Conservation (phyloP, 495 filamentous ascomycete species). For the Acidomyces sp. region DNA sequence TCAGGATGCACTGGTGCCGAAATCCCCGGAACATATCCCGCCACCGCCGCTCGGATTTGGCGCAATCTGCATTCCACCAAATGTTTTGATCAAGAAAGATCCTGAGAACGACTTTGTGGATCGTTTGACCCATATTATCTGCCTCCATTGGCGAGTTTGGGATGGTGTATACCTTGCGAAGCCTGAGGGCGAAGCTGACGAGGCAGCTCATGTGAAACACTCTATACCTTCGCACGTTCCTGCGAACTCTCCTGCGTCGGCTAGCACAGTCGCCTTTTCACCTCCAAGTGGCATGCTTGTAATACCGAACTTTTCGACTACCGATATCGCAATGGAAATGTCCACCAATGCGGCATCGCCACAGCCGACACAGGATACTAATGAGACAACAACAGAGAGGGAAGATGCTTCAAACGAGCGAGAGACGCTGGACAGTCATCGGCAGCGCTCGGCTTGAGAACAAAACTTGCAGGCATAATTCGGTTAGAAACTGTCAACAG, state of each 20-base stretch:
- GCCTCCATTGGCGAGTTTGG: constrained; percentile 84
- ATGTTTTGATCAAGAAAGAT: constrained; percentile 31
- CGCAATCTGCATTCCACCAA: constrained; percentile 10
- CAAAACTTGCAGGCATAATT: no score
- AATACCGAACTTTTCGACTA: no score
- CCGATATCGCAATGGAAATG: no score
- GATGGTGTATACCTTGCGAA: constrained; percentile 45
- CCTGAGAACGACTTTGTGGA: constrained; percentile 54
- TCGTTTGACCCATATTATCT: constrained; percentile 62
- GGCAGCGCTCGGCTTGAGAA: not conserved
- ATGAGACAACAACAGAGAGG: not conserved
- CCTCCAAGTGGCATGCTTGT: no score
- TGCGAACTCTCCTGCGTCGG: no score
- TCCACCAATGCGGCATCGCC: not conserved
- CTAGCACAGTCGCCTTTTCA: no score
- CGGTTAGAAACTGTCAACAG: no score
- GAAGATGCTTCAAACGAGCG: not conserved
- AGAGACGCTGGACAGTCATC: not conserved
- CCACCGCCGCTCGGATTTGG: constrained; percentile 15
- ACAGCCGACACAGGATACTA: not conserved
- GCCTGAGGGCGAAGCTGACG: no score
- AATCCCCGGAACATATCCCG: not conserved
- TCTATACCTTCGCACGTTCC: no score
- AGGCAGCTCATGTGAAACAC: no score
- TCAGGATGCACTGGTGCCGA: constrained; percentile 22